Evolutionary conservation across 2,329 filamentous ascomycete species (phyloP), one percentile per base, ranked within the genome.

Genomic region (Xylariaceae sp.): DNA sequence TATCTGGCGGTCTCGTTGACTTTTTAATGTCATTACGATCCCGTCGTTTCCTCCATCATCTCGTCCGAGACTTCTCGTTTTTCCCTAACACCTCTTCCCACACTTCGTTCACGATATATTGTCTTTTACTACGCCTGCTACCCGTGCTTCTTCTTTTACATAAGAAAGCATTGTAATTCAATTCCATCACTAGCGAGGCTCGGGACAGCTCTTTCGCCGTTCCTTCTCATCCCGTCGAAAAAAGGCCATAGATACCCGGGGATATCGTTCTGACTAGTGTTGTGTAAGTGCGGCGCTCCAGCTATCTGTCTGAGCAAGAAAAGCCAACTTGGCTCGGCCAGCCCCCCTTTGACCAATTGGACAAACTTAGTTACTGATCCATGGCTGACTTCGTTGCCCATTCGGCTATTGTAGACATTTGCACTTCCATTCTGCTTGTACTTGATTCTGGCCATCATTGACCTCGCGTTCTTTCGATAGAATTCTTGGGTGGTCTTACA

Each of bases 251-350:
- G 57, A 59, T 59, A 57, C 53, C 53, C 46, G 45, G 49, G 27
- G 47, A 43, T 30, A 57, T 57, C 57, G 57, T 57, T 39, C 50
- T 52, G 26, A 47, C 50, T 44, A 46, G 49, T 48, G 35, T 50
- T 59, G 46, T 59, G 57, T 59, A 57, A 57, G 57, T 50, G 42
- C 30, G 4, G 36, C 41, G 21, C 16, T 15, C 44, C 21, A 16
- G 29, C 29, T 42, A 3, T 30, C 35, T 29, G 1, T 26, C 24
- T 30, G 20, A 39, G 33, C 10, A 43, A 26, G 11, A 23, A 24
- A 26, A 39, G 6, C 20, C 30, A 4, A 45, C 18, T 29, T 10
- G 18, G 8, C 18, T 30, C 13, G 8, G 11, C n/a, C n/a, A n/a
- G n/a, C n/a, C n/a, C n/a, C n/a, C n/a, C n/a, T n/a, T n/a, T n/a